A percentile compares a stretch with the other conserved stretches of the same genome.
These are phyloP conservation scores for Heritiera littoralis DNA, from an alignment of 345 rosid genomes.

Conservation along the genomic window DNA sequence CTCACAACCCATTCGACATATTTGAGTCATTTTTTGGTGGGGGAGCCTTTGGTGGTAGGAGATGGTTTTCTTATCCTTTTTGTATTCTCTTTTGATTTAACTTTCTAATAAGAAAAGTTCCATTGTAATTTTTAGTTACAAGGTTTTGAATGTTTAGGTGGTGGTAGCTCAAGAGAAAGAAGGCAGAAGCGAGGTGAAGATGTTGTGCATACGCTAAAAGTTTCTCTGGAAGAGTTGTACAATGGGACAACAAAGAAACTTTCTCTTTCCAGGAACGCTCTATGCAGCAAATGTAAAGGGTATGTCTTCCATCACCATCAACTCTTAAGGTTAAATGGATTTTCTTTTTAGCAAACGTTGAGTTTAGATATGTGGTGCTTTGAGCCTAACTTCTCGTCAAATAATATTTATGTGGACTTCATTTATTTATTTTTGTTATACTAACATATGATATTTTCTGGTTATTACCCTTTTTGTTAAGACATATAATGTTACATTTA, in stretches of 20 bases:
- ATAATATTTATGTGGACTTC: not conserved
- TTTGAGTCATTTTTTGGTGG: slow-evolving; percentile 60
- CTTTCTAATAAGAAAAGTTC: not conserved
- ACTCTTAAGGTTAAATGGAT: not conserved
- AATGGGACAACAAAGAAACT: slow-evolving; percentile 62
- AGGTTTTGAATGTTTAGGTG: slow-evolving; percentile 34
- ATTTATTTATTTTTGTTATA: not conserved
- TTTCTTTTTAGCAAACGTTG: slow-evolving; percentile 8
- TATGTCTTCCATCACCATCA: slow-evolving; percentile 20
- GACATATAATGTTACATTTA: not conserved
- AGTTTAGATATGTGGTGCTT: not conserved
- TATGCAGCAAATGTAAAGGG: slow-evolving; percentile 69
- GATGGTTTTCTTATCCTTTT: not conserved
- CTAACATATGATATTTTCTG: not conserved
- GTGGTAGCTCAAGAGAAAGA: slow-evolving; percentile 53
- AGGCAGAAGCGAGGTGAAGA: slow-evolving; percentile 67
- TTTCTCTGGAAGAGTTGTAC: slow-evolving; percentile 62
- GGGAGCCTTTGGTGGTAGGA: slow-evolving; percentile 48
- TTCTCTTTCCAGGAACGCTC: slow-evolving; percentile 49
- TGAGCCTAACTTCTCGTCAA: not conserved
- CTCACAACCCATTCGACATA: slow-evolving; percentile 61
- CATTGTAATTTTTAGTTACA: not conserved
- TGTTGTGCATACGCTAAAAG: slow-evolving; percentile 50
- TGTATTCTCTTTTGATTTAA: slow-evolving; percentile 10
- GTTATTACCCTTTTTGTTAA: not conserved